Evolutionary conservation across 2,329 filamentous ascomycete genomes (phyloP).

Genomic region (Colletotrichum falcatum): DNA sequence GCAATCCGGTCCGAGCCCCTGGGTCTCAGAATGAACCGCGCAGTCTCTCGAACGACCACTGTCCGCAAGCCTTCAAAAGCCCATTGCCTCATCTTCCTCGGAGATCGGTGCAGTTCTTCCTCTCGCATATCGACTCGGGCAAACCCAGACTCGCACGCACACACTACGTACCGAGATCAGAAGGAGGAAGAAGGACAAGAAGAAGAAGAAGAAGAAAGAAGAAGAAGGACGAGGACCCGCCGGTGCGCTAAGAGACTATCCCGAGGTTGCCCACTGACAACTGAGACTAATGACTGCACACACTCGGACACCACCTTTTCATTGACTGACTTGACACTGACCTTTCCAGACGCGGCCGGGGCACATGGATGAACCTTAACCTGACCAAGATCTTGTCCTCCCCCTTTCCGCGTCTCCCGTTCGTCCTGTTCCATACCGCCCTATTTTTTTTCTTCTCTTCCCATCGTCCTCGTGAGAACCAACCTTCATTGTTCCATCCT

Average conservation of each 20-base stretch:
- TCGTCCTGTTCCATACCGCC: slow-evolving; percentile 9
- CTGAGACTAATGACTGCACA: slow-evolving; percentile 5
- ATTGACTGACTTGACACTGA: slow-evolving; percentile 34
- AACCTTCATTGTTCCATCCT: neutral
- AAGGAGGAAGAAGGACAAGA: neutral
- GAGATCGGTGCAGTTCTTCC: slow-evolving; percentile 7
- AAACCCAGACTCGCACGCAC: neutral
- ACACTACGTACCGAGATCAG: neutral
- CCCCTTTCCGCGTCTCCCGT: slow-evolving; percentile 25
- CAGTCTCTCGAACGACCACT: neutral
- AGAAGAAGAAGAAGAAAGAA: too few relatives aligned
- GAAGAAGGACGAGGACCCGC: neutral
- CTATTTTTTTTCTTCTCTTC: neutral
- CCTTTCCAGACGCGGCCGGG: slow-evolving; percentile 40
- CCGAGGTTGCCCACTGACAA: slow-evolving; percentile 1
- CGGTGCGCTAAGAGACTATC: neutral
- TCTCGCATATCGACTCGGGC: neutral
- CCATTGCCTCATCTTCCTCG: neutral
- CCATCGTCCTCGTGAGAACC: neutral
- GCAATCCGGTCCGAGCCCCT: neutral
- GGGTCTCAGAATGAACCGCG: neutral
- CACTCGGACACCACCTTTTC: slow-evolving; percentile 11
- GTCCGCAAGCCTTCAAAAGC: neutral
- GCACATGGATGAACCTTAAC: slow-evolving; percentile 39
- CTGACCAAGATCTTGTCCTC: slow-evolving; percentile 26